phyloP scores from a whole-genome alignment of 108 stramenopile genomes.

The Skeletonema tropicum region DNA sequence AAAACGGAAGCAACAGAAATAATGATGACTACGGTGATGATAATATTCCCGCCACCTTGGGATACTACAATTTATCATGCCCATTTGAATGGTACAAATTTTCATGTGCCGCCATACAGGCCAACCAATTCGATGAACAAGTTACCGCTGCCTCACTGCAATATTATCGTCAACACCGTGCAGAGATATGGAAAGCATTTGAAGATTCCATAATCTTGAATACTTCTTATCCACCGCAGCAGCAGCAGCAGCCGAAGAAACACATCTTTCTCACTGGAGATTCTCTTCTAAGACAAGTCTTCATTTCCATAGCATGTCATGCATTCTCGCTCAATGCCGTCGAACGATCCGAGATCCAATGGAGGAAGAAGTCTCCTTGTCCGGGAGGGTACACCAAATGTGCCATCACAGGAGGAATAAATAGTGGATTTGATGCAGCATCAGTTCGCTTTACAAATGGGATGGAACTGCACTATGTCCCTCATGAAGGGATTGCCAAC shows the following conservation, averaged over 20 bases:
- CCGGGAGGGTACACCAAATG: too few relatives aligned
- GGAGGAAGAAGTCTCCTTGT: slow-evolving; percentile 20
- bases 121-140: not conserved
- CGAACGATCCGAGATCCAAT: slow-evolving; percentile 4
- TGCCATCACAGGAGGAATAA: not conserved
- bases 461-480: slow-evolving; percentile 23
- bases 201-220: not conserved
- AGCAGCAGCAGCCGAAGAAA: not conserved
- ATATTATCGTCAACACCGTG: slow-evolving; percentile 6
- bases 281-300: slow-evolving; percentile 28
- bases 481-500: slow-evolving; percentile 9
- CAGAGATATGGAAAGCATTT: slow-evolving; percentile 7
- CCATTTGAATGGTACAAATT: slow-evolving; percentile 34
- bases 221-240: not conserved
- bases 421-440: slow-evolving; percentile 30
- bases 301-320: slow-evolving; percentile 30
- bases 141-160: slow-evolving; percentile 12
- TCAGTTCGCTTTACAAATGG: slow-evolving; percentile 13
- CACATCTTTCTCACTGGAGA: slow-evolving; percentile 27
- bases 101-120: slow-evolving; percentile 15
- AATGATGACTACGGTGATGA: not conserved
- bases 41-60: not conserved
- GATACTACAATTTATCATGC: slow-evolving; percentile 32
- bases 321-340: slow-evolving; percentile 9
- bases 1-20: not conserved